These are phyloP conservation scores for Termitomyces sp. DNA, from an alignment of 1,284 basidiomycete species.

Conservation along the genomic window DNA sequence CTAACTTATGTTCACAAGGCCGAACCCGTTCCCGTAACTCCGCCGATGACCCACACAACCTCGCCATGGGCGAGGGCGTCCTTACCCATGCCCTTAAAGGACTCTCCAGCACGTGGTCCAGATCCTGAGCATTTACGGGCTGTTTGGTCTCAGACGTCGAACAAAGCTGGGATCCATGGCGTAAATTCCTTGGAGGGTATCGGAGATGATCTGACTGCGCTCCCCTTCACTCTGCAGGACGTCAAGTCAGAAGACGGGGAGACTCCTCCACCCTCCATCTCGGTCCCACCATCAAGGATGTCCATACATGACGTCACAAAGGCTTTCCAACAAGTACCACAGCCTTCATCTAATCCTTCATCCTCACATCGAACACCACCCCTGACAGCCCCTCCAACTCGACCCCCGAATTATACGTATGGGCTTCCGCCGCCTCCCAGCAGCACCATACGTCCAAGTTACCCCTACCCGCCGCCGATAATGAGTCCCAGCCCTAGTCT, in stretches of 20 bases:
- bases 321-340: slow-evolving; percentile 78
- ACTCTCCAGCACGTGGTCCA: slow-evolving; percentile 58
- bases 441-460: slow-evolving; percentile 48
- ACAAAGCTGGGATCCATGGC: slow-evolving; percentile 54
- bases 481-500: slow-evolving; percentile 57
- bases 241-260: slow-evolving; percentile 78
- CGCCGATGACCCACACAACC: slow-evolving; percentile 40
- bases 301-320: slow-evolving; percentile 74
- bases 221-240: slow-evolving; percentile 74
- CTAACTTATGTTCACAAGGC: slow-evolving; percentile 29
- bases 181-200: slow-evolving; percentile 79
- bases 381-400: slow-evolving; percentile 39
- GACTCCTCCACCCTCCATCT: slow-evolving; percentile 64
- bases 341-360: slow-evolving; percentile 43
- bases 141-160: slow-evolving; percentile 75
- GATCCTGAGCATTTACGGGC: slow-evolving; percentile 78
- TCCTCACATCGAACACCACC: slow-evolving; percentile 44
- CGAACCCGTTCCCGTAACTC: slow-evolving; percentile 44
- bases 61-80: slow-evolving; percentile 62
- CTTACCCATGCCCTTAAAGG: slow-evolving; percentile 53
- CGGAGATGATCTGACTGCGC: slow-evolving; percentile 67
- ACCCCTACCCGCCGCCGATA: slow-evolving; percentile 62
- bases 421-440: slow-evolving; percentile 30
- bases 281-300: slow-evolving; percentile 62
- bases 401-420: slow-evolving; percentile 28